These are phyloP conservation scores for Hypholoma fasciculare DNA, from an alignment of 768 basidiomycete species.

Conservation along the genomic window DNA sequence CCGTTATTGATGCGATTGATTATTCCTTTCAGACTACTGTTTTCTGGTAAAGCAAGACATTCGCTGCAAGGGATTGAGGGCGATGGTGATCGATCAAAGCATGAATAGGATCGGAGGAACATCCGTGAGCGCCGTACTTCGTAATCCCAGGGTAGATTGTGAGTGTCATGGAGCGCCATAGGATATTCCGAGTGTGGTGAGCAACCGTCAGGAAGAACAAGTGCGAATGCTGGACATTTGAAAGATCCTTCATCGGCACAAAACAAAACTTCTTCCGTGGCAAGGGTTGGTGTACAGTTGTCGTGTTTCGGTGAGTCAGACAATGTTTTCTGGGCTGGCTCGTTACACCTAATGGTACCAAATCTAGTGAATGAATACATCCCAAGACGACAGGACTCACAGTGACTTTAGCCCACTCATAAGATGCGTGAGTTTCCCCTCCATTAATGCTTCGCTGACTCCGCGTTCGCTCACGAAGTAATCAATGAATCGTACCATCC, in stretches of 20 bases:
- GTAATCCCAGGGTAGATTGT: neutral
- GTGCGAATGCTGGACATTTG: neutral
- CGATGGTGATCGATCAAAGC: neutral
- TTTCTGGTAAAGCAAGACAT: neutral
- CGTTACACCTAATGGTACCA: no score
- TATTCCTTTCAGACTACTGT: neutral
- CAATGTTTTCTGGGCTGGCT: no score
- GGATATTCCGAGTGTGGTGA: neutral
- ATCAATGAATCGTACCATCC: slow-evolving; percentile 1
- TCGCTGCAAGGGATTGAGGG: neutral
- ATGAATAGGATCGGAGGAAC: neutral
- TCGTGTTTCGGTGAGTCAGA: no score
- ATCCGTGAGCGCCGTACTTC: neutral
- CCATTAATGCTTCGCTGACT: slow-evolving; percentile 11
- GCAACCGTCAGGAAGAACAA: neutral
- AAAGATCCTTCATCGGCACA: no score
- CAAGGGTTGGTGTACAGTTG: no score
- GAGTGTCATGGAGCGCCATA: neutral
- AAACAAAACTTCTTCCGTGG: no score
- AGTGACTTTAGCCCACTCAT: slow-evolving; percentile 2
- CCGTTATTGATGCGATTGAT: slow-evolving; percentile 3
- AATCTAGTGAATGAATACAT: neutral
- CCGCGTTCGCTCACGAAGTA: slow-evolving; percentile 14
- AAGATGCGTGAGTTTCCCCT: slow-evolving; percentile 15
- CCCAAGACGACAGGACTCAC: neutral